Evolutionary conservation across 75 land plant genomes (phyloP).

Genomic region (Selaginella tamariscina): DNA sequence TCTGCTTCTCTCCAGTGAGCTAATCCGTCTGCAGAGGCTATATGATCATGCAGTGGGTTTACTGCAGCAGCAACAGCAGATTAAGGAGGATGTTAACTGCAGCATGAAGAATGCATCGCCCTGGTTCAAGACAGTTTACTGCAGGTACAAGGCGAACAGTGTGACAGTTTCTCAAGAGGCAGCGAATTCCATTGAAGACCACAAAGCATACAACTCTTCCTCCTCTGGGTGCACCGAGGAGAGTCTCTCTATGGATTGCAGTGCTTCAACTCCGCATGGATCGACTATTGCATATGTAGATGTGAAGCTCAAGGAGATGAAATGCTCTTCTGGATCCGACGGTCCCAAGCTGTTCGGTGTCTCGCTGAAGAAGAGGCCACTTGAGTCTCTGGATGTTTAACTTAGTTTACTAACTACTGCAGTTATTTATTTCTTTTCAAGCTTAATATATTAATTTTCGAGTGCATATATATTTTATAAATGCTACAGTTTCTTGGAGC

Average conservation of each 20-base stretch:
- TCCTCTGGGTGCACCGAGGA: neutral
- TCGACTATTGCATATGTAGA: conserved; percentile 3
- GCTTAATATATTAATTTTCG: no score
- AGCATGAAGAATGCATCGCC: neutral
- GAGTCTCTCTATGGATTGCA: neutral
- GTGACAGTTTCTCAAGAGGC: neutral
- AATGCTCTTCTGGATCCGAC: neutral
- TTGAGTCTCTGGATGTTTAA: no score
- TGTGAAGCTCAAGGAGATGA: conserved; percentile 8
- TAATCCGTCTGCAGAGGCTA: conserved; percentile 51
- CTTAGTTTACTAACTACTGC: no score
- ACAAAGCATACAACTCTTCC: neutral
- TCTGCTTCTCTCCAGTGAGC: conserved; percentile 40
- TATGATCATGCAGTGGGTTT: conserved; percentile 54
- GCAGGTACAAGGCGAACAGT: neutral
- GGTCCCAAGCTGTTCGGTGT: conserved; percentile 10
- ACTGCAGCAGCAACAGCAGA: conserved; percentile 25
- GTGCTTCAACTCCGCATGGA: neutral
- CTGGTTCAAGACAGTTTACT: neutral
- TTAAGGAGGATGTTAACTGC: neutral
- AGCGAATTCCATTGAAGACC: neutral
- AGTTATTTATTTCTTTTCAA: no score
- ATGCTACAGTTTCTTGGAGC: no score
- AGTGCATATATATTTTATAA: no score
- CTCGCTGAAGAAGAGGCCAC: neutral